phyloP scores from a whole-genome alignment of 805 yeast species.

The Metschnikowia vanudenii region DNA sequence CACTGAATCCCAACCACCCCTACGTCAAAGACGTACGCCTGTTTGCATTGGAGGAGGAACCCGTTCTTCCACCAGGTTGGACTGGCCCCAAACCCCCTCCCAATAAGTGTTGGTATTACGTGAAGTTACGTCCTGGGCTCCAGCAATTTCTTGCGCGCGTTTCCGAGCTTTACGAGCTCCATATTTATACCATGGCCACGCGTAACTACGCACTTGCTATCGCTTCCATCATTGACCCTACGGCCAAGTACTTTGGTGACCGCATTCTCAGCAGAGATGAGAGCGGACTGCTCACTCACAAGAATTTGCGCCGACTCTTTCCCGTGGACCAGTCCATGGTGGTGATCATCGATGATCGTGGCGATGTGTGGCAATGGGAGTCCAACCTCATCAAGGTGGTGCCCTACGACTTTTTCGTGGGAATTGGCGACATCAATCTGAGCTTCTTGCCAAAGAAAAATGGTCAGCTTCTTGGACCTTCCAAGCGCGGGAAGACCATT shows the following conservation, averaged over 20 bases:
- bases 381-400: conserved; percentile 86
- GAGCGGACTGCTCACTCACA: conserved; percentile 87
- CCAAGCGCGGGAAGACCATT: conserved; percentile 56
- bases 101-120: conserved; percentile 81
- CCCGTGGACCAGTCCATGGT: conserved; percentile 98
- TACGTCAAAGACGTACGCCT: conserved; percentile 78
- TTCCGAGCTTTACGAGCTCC: conserved; percentile 75
- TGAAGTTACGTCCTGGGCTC: conserved; percentile 87
- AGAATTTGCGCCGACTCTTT: conserved; percentile 80
- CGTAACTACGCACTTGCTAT: conserved; percentile 87
- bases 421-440: conserved; percentile 95
- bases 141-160: conserved; percentile 66
- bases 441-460: conserved; percentile 84
- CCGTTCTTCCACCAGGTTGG: conserved; percentile 55
- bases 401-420: conserved; percentile 94
- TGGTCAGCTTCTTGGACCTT: conserved; percentile 56
- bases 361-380: conserved; percentile 99
- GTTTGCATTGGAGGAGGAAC: conserved; percentile 77
- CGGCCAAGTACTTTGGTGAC: conserved; percentile 82
- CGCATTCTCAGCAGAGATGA: conserved; percentile 91
- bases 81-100: conserved; percentile 60
- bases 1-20: conserved; percentile 77
- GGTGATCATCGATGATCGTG: conserved; percentile 93
- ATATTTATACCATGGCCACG: conserved; percentile 98
- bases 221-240: conserved; percentile 89